A percentile compares a stretch with the other conserved stretches of the same genome.
phyloP scores from a whole-genome alignment of 2,329 filamentous ascomycete species.

The Ustulina deusta region DNA sequence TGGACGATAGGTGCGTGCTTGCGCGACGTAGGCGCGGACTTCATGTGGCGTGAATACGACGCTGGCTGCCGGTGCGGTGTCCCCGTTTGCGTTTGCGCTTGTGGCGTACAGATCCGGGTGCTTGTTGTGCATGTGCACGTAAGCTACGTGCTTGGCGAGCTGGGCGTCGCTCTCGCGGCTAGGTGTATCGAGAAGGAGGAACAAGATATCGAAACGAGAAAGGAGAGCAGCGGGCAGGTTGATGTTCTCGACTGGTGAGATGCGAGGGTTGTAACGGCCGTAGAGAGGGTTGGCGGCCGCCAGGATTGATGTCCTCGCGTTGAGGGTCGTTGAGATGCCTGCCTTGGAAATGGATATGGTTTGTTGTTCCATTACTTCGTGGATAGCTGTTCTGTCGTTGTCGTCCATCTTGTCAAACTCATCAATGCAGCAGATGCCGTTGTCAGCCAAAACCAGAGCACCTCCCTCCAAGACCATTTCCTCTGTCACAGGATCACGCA shows the following conservation, averaged over 20 bases:
- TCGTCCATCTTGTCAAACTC: constrained; percentile 94
- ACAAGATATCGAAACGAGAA: constrained; percentile 96
- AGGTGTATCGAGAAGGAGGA: constrained; percentile 95
- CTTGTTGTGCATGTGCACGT: constrained; percentile 95
- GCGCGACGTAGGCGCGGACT: constrained; percentile 94
- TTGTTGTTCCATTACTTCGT: constrained; percentile 91
- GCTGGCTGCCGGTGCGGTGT: constrained; percentile 46
- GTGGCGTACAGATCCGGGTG: constrained; percentile 78
- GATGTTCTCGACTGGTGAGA: constrained; percentile 98
- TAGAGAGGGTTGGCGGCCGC: constrained; percentile 98
- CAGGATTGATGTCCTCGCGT: constrained; percentile 94
- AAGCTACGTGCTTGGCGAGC: constrained; percentile 93
- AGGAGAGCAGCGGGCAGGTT: constrained; percentile 97
- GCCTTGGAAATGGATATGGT: constrained; percentile 87
- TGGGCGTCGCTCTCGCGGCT: constrained; percentile 90
- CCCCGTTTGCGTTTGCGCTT: constrained; percentile 62
- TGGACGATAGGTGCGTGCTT: constrained; percentile 89
- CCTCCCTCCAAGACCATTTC: constrained; percentile 88
- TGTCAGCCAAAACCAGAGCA: constrained; percentile 82
- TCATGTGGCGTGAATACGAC: constrained; percentile 93
- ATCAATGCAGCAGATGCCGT: constrained; percentile 87
- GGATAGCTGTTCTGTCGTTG: constrained; percentile 82
- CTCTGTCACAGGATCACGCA: constrained; percentile 85
- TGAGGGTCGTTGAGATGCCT: constrained; percentile 80
- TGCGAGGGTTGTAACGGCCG: constrained; percentile 95